phyloP scores from a whole-genome alignment of 371 early-diverging fungal species.

The Nematocida homosporus region DNA sequence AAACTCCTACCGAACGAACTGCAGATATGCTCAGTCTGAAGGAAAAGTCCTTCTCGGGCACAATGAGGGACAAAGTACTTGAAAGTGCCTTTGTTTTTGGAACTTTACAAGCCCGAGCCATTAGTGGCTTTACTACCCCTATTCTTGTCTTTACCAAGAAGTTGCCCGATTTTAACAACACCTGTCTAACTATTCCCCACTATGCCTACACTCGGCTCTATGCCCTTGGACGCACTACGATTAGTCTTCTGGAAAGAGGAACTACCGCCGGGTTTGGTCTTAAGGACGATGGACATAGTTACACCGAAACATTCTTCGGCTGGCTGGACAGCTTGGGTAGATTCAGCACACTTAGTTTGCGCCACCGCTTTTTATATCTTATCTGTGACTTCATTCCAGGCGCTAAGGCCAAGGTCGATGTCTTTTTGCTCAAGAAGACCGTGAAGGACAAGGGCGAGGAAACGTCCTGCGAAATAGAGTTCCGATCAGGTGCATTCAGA shows the following conservation, averaged over 20 bases:
- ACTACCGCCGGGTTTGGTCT: not conserved
- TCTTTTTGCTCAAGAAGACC: constrained; percentile 9
- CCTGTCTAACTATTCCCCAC: not conserved
- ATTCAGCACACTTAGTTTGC: constrained; percentile 5
- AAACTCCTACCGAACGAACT: not conserved
- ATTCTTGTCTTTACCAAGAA: constrained; percentile 9
- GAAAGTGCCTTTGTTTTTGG: too few species aligned
- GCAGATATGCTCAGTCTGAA: too few species aligned
- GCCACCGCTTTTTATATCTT: constrained; percentile 12
- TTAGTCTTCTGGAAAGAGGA: constrained; percentile 12
- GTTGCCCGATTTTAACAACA: not conserved
- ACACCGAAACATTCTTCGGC: constrained; percentile 22
- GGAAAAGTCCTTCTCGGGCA: too few species aligned
- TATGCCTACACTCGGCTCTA: constrained; percentile 15
- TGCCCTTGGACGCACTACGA: constrained; percentile 4
- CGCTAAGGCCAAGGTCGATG: not conserved
- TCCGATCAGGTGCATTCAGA: constrained; percentile 20
- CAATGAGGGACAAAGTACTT: too few species aligned
- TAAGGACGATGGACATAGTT: not conserved
- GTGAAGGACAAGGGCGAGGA: constrained; percentile 17
- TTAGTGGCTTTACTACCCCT: not conserved
- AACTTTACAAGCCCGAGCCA: constrained; percentile 5
- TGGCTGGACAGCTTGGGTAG: constrained; percentile 27
- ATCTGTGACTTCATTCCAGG: constrained; percentile 14
- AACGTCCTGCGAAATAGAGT: constrained; percentile 21